Percentiles rank a stretch among this genome's conserved stretches.
phyloP scores from a whole-genome alignment of 1,139 yeast species.

The Blastobotrys proliferans region DNA sequence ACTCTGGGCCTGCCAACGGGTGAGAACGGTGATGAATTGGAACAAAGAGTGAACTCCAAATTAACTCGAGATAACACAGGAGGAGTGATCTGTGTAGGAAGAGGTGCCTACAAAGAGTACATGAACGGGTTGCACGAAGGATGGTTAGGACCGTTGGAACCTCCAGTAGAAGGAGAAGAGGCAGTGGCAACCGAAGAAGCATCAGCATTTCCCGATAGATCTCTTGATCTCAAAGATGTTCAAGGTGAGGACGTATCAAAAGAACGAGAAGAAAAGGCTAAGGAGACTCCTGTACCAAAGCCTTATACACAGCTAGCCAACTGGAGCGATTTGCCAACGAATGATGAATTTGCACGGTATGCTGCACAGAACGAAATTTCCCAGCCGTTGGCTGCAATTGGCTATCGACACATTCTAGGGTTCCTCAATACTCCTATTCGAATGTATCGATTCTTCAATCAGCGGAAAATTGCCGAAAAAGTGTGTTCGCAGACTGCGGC shows the following conservation, averaged over 20 bases:
- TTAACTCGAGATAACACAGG: constrained; percentile 44
- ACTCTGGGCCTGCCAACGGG: constrained; percentile 26
- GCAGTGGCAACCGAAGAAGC: not conserved
- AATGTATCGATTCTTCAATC: constrained; percentile 72
- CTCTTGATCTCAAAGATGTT: not conserved
- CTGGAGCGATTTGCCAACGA: constrained; percentile 46
- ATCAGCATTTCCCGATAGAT: not conserved
- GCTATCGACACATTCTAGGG: constrained; percentile 74
- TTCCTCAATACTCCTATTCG: constrained; percentile 72
- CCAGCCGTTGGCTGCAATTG: constrained; percentile 66
- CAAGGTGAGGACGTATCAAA: constrained; percentile 5
- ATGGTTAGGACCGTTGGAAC: constrained; percentile 79
- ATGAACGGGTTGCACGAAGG: constrained; percentile 92
- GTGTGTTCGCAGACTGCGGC: constrained; percentile 53
- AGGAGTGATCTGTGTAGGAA: constrained; percentile 86
- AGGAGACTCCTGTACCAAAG: constrained; percentile 49
- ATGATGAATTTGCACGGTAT: constrained; percentile 53
- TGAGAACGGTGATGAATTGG: constrained; percentile 29
- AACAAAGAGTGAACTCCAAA: constrained; percentile 27
- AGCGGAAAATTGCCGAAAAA: constrained; percentile 66
- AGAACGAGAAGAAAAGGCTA: constrained; percentile 36
- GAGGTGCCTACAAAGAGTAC: constrained; percentile 95
- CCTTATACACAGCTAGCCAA: constrained; percentile 61
- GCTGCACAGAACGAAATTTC: constrained; percentile 16
- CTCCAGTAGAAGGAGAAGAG: constrained; percentile 16